Conservation (phyloP, 2,329 filamentous ascomycete species). For the Didymella segeticola region DNA sequence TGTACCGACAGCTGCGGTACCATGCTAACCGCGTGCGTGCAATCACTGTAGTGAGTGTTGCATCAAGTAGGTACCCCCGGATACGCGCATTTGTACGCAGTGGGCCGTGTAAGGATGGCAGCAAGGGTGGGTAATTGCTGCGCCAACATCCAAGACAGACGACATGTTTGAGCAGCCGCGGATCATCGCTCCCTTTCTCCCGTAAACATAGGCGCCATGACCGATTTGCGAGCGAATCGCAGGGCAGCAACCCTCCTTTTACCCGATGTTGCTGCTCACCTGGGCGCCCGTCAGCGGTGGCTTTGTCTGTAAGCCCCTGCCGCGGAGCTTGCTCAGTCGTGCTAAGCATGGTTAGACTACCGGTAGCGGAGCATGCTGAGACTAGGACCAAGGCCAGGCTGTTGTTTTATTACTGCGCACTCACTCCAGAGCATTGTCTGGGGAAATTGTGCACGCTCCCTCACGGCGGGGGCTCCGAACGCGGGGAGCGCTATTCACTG, state of each 20-base stretch:
- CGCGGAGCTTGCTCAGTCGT: background rate
- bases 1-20: background rate
- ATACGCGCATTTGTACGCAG: background rate
- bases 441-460: constrained; percentile 15
- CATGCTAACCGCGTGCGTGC: background rate
- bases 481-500: constrained; percentile 9
- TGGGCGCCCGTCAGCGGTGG: constrained; percentile 28
- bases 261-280: constrained; percentile 30
- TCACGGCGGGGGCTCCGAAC: constrained; percentile 6
- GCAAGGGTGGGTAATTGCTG: constrained; percentile 14
- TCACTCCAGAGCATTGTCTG: constrained; percentile 3
- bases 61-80: constrained; percentile 4
- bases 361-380: constrained; percentile 5
- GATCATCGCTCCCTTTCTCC: constrained; percentile 31
- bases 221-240: constrained; percentile 35
- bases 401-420: constrained; percentile 9
- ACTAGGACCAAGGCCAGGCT: constrained; percentile 3
- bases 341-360: constrained; percentile 2
- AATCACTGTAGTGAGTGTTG: background rate
- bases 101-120: constrained; percentile 3
- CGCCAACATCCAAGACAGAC: constrained; percentile 5
- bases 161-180: constrained; percentile 18
- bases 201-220: constrained; percentile 18
- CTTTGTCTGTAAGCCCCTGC: constrained; percentile 15
- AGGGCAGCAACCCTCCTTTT: constrained; percentile 36